phyloP scores from a whole-genome alignment of 257 asterid genomes.

The Fraxinus anomala region DNA sequence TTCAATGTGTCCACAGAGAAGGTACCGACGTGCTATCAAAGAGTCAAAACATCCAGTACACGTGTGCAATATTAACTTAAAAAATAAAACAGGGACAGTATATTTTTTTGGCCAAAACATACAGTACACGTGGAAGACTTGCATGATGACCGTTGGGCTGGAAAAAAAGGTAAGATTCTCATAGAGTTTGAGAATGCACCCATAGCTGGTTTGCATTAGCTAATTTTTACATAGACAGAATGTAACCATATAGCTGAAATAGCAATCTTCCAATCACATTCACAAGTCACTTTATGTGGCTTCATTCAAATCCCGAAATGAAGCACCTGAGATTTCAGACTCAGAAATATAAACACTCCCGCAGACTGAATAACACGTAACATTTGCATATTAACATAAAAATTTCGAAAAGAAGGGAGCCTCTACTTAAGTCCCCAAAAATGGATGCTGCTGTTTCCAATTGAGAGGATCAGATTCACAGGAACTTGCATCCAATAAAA shows the following conservation, averaged over 20 bases:
- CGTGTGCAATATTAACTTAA: neutral
- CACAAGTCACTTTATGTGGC: neutral
- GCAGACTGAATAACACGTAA: neutral
- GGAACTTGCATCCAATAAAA: neutral
- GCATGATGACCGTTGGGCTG: neutral
- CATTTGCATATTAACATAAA: neutral
- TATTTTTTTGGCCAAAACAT: constrained; percentile 9
- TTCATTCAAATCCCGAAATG: neutral
- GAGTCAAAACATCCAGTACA: neutral
- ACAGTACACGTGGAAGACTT: neutral
- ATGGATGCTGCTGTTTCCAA: neutral
- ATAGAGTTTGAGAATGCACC: neutral
- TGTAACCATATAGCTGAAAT: neutral
- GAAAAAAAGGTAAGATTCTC: neutral
- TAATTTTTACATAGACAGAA: neutral
- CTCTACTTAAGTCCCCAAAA: neutral
- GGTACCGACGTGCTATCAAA: neutral
- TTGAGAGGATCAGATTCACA: neutral
- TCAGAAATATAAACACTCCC: neutral
- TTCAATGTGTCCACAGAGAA: neutral
- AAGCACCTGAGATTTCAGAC: constrained; percentile 3
- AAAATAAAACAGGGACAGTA: neutral
- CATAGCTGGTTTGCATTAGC: neutral
- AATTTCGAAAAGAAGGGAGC: neutral
- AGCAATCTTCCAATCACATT: neutral